A percentile compares a stretch with the other conserved stretches of the same genome.
These are phyloP conservation scores for Bisporella sp. DNA, from an alignment of 2,329 filamentous ascomycete species.

Conservation along the genomic window DNA sequence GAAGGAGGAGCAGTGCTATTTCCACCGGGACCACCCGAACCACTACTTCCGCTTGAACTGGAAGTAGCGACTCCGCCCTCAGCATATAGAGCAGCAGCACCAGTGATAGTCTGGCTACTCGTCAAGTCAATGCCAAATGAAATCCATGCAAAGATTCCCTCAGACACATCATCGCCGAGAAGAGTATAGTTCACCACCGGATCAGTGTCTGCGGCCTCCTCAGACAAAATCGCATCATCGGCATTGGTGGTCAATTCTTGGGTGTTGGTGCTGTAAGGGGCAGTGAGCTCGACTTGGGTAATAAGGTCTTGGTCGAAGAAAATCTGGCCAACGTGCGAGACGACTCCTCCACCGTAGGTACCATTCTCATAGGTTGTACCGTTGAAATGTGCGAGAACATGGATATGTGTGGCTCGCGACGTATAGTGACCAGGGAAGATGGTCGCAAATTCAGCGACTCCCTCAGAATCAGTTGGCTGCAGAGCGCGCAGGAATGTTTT, in stretches of 20 bases:
- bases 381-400: slow-evolving; percentile 38
- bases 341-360: slow-evolving; percentile 41
- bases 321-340: slow-evolving; percentile 56
- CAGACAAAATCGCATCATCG: slow-evolving; percentile 31
- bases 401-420: slow-evolving; percentile 40
- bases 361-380: slow-evolving; percentile 32
- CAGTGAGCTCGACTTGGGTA: slow-evolving; percentile 37
- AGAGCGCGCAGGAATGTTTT: slow-evolving; percentile 36
- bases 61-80: not conserved
- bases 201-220: slow-evolving; percentile 39
- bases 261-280: slow-evolving; percentile 41
- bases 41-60: not conserved
- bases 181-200: slow-evolving; percentile 51
- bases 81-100: slow-evolving; percentile 3
- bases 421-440: slow-evolving; percentile 39
- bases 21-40: not conserved
- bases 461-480: slow-evolving; percentile 33
- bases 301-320: slow-evolving; percentile 58
- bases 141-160: slow-evolving; percentile 51
- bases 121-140: slow-evolving; percentile 41
- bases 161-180: slow-evolving; percentile 43
- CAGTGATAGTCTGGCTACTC: not conserved
- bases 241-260: slow-evolving; percentile 32
- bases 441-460: slow-evolving; percentile 35
- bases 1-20: not conserved